These are phyloP conservation scores for Chionographis japonica DNA, from an alignment of 106 monocot species.

Conservation along the genomic window DNA sequence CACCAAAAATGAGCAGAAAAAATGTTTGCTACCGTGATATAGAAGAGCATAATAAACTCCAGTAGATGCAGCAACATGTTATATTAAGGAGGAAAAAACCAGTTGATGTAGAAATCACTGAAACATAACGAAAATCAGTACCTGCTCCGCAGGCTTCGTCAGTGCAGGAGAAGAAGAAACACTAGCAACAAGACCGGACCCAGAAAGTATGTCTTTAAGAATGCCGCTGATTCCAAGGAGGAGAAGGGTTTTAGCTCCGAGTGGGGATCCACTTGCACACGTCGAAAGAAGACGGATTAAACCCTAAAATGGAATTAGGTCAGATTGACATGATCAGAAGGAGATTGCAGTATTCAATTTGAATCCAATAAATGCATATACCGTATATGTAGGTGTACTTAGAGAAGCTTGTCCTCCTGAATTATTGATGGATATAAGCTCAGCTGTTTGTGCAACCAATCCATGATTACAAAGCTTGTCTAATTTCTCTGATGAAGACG, in stretches of 20 bases:
- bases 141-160: slow-evolving; percentile 90
- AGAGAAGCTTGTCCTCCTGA: slow-evolving; percentile 90
- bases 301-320: slow-evolving; percentile 45
- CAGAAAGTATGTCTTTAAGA: slow-evolving; percentile 88
- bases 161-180: slow-evolving; percentile 80
- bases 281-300: slow-evolving; percentile 91
- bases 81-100: neutral
- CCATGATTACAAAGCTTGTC: slow-evolving; percentile 94
- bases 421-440: slow-evolving; percentile 74
- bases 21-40: no score
- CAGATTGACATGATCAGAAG: neutral
- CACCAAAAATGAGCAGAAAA: no score
- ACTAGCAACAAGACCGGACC: slow-evolving; percentile 72
- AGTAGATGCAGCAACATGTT: neutral
- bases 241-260: slow-evolving; percentile 81
- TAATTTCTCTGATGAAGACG: slow-evolving; percentile 77
- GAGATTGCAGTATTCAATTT: neutral
- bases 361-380: slow-evolving; percentile 1
- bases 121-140: slow-evolving; percentile 11
- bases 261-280: slow-evolving; percentile 91
- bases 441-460: slow-evolving; percentile 83
- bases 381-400: slow-evolving; percentile 87
- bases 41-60: no score
- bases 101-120: neutral
- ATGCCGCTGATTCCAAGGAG: slow-evolving; percentile 89